Percentiles rank a stretch among this genome's conserved stretches.
These are phyloP conservation scores for Eucalyptus caleyi DNA, from an alignment of 345 rosid genomes.

Conservation along the genomic window DNA sequence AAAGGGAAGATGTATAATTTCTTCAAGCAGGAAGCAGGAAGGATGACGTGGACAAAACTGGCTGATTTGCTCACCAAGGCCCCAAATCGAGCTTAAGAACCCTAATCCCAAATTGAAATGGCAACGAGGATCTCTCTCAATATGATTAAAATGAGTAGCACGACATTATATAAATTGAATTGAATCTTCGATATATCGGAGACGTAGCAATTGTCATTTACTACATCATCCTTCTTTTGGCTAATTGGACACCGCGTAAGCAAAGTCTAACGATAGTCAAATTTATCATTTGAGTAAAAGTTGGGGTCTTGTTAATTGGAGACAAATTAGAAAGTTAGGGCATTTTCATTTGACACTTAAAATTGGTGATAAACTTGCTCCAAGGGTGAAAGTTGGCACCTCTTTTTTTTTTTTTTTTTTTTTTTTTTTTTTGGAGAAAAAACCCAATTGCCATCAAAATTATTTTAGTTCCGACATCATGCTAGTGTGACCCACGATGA, in stretches of 20 bases:
- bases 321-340: not conserved
- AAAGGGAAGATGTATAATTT: not conserved
- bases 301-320: not conserved
- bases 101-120: not conserved
- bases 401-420: too few relatives aligned
- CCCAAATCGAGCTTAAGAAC: not conserved
- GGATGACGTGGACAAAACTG: not conserved
- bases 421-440: not conserved
- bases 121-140: not conserved
- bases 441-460: not conserved
- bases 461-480: not conserved
- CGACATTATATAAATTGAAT: not conserved
- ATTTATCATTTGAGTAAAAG: not conserved
- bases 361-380: not conserved
- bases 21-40: not conserved
- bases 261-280: not conserved
- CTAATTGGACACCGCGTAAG: not conserved
- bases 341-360: not conserved
- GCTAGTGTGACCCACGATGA: not conserved
- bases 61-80: not conserved
- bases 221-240: not conserved
- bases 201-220: rapidly evolving
- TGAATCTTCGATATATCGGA: not conserved
- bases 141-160: not conserved
- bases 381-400: not conserved